Conservation (phyloP, 2,329 filamentous ascomycete species). For the Epichloe sp. region DNA sequence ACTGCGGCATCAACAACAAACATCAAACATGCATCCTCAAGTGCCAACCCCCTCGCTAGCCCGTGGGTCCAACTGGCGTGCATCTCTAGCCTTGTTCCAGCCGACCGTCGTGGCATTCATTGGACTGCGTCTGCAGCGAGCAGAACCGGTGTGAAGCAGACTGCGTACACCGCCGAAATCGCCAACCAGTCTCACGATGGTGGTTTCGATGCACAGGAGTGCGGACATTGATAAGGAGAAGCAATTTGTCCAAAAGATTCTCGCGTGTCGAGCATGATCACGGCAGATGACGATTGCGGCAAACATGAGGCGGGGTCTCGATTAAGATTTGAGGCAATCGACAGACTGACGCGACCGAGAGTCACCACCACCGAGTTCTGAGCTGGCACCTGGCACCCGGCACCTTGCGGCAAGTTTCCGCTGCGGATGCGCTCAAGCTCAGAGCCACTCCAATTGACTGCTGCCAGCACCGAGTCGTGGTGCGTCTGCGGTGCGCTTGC, state of each 20-base stretch:
- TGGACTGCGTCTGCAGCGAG: not conserved
- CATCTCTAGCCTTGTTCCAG: constrained; percentile 14
- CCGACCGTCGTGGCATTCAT: constrained; percentile 27
- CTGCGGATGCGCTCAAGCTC: not conserved
- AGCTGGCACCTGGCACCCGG: not conserved
- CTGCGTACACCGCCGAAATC: not conserved
- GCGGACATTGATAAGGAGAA: too few relatives aligned
- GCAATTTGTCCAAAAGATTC: too few relatives aligned
- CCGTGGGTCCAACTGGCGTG: constrained; percentile 10
- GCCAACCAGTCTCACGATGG: not conserved
- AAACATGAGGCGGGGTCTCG: too few relatives aligned
- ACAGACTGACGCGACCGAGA: not conserved
- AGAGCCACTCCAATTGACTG: not conserved
- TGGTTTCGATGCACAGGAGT: not conserved
- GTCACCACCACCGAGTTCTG: not conserved
- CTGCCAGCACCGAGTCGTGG: not conserved
- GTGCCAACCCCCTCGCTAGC: constrained; percentile 10
- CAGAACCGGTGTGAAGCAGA: not conserved
- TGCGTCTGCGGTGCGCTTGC: not conserved
- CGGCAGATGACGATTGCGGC: too few relatives aligned
- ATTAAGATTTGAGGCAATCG: not conserved
- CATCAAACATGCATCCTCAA: constrained; percentile 11
- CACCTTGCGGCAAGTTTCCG: not conserved
- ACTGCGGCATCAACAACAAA: not conserved
- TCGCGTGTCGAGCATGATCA: too few relatives aligned